Evolutionary conservation across 177 flowering plant genomes (phyloP), one percentile per base, ranked within the genome.

Genomic region (Vitis hybrid): DNA sequence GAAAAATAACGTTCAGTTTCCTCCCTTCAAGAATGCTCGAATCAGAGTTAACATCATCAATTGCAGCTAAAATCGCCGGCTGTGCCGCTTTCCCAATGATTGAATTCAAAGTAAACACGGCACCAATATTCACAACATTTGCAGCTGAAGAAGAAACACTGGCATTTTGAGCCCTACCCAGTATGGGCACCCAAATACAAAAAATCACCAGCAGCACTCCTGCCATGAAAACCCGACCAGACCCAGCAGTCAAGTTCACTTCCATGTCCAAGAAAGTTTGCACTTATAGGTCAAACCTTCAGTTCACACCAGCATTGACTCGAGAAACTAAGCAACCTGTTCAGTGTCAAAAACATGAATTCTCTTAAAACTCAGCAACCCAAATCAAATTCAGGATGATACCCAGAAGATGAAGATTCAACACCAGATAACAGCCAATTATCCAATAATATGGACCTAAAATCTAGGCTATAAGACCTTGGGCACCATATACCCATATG

Each of bases 1-100:
- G 89, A 1, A 80, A 24, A 52, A 83, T 52, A 14, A 89, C 52
- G 10, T 88, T 84, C 82, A 93, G 65, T 60, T 62, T 82, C 1
- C 81, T 85, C n/a, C 88, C 88, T 0, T 71, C 19, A 65, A 93
- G 91, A 66, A 91, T 67, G 73, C 57, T 82, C 0, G 87, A 63
- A 76, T 91, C 80, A 6, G 92, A 78, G 79, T 93, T 93, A 20
- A 93, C 89, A 79, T 90, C 98, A 71, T 82, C 85, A 59, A 89
- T 67, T 0, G 98, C 98, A 70, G 90, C 88, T 18, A 1, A 4
- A 78, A 93, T 78, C 7, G 89, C 98, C 20, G 89, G 88, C 58
- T 52, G 71, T 10, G 83, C 91, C 1, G 85, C 85, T 79, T 84
- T 78, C 66, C 98, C 98, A 74, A 91, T 89, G 1, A 72, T 83